Conservation (phyloP, 805 yeast genomes). For the Ogataea siamensis region DNA sequence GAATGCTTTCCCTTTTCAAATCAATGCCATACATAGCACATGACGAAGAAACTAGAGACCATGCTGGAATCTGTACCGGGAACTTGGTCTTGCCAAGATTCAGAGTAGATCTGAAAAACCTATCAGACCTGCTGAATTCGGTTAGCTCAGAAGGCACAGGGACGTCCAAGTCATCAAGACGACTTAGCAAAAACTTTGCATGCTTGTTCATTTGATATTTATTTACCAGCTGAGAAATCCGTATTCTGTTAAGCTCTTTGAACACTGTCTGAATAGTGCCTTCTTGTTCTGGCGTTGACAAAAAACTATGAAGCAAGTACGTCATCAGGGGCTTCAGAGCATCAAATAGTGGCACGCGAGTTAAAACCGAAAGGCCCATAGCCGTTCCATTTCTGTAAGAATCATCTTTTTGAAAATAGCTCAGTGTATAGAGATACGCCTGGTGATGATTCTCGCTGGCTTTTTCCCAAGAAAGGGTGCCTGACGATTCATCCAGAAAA, state of each 20-base stretch:
- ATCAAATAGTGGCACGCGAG: constrained; percentile 43
- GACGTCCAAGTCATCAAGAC: constrained; percentile 21
- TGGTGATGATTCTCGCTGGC: constrained; percentile 14
- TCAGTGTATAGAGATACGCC: constrained; percentile 30
- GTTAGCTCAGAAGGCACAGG: constrained; percentile 9
- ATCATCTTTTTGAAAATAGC: constrained; percentile 31
- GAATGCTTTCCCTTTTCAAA: constrained; percentile 28
- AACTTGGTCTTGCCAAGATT: constrained; percentile 23
- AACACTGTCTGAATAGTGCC: constrained; percentile 14
- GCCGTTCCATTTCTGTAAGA: constrained; percentile 41
- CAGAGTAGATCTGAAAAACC: constrained; percentile 23
- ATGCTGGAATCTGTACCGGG: constrained; percentile 33
- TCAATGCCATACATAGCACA: constrained; percentile 33
- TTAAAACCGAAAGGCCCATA: constrained; percentile 46
- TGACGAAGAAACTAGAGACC: constrained; percentile 28
- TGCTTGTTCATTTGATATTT: constrained; percentile 14
- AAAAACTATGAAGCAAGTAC: constrained; percentile 44
- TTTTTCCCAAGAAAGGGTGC: constrained; percentile 19
- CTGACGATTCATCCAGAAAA: constrained; percentile 31
- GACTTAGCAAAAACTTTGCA: constrained; percentile 23
- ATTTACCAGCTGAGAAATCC: constrained; percentile 30
- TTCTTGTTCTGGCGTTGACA: constrained; percentile 19
- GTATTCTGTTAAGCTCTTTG: constrained; percentile 22
- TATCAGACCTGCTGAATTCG: constrained; percentile 20
- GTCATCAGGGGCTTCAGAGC: constrained; percentile 48